Evolutionary conservation across 768 basidiomycete species (phyloP).

Genomic region (Exidia glandulosa): DNA sequence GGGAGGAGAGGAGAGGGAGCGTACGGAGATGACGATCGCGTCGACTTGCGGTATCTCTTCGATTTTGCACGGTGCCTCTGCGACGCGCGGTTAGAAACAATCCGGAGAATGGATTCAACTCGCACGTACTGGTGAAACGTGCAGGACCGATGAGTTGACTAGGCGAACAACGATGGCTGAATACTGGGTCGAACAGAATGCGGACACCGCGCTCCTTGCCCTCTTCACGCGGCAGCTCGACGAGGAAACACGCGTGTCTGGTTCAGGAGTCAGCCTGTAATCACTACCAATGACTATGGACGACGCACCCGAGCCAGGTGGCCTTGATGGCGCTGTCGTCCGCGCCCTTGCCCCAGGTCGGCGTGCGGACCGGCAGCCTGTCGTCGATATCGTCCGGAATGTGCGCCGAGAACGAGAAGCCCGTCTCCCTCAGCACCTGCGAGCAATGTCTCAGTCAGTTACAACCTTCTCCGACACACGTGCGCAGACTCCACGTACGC

Average conservation of each 20-base stretch:
- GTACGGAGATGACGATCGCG: constrained; percentile 51
- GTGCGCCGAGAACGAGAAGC: not conserved
- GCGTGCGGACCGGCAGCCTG: constrained; percentile 10
- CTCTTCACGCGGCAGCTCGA: constrained; percentile 33
- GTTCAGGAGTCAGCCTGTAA: not conserved
- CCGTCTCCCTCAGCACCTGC: not conserved
- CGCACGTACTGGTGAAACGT: constrained; percentile 30
- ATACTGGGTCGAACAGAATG: constrained; percentile 39
- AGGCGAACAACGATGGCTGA: constrained; percentile 42
- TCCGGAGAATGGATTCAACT: not conserved
- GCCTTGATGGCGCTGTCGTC: constrained; percentile 25
- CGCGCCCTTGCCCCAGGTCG: constrained; percentile 15
- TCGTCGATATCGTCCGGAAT: not conserved
- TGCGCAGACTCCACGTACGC: not conserved
- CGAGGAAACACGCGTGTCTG: constrained; percentile 38
- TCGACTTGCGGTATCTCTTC: constrained; percentile 51
- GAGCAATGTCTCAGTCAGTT: not conserved
- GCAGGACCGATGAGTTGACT: constrained; percentile 34
- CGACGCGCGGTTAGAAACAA: not conserved
- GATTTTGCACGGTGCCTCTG: constrained; percentile 38
- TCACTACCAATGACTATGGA: not conserved
- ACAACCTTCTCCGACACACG: not conserved
- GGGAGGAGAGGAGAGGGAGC: no score
- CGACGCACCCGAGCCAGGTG: constrained; percentile 35
- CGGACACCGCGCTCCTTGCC: constrained; percentile 27